phyloP scores from a whole-genome alignment of 1,284 basidiomycete species.

The Apiotrichum sp. region DNA sequence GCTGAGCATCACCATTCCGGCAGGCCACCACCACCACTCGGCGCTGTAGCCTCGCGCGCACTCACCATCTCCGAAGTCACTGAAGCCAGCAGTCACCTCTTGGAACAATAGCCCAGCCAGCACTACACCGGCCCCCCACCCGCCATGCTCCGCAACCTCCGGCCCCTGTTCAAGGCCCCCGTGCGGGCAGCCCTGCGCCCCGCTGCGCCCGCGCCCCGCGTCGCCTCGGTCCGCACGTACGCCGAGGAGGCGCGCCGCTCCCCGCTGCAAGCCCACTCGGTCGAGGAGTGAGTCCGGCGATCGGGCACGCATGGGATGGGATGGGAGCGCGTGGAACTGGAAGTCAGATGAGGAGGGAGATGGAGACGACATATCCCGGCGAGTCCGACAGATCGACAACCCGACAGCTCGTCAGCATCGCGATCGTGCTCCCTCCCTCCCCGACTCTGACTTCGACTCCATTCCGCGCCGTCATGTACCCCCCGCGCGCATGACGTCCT shows the following conservation, averaged over 20 bases:
- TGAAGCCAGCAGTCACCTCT: not conserved
- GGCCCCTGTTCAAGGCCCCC: constrained; percentile 32
- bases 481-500: too few relatives aligned
- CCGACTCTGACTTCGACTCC: too few relatives aligned
- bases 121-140: too few relatives aligned
- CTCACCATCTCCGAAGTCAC: too few relatives aligned
- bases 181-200: constrained; percentile 24
- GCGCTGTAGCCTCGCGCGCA: too few relatives aligned
- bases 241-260: constrained; percentile 11
- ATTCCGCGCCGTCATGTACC: too few relatives aligned
- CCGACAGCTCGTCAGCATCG: too few relatives aligned
- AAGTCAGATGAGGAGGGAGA: constrained; percentile 10
- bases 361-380: too few relatives aligned
- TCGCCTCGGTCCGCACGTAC: constrained; percentile 6
- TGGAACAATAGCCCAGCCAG: too few relatives aligned
- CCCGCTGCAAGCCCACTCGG: constrained; percentile 38
- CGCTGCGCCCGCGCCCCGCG: constrained; percentile 20
- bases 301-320: not conserved
- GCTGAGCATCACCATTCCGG: not conserved
- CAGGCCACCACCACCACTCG: too few relatives aligned
- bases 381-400: too few relatives aligned
- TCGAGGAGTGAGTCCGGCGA: constrained; percentile 42
- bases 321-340: not conserved
- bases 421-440: too few relatives aligned
- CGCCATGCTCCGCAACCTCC: constrained; percentile 38